A percentile compares a stretch with the other conserved stretches of the same genome.
phyloP scores from a whole-genome alignment of 108 stramenopile species.

The Tribonema minus region DNA sequence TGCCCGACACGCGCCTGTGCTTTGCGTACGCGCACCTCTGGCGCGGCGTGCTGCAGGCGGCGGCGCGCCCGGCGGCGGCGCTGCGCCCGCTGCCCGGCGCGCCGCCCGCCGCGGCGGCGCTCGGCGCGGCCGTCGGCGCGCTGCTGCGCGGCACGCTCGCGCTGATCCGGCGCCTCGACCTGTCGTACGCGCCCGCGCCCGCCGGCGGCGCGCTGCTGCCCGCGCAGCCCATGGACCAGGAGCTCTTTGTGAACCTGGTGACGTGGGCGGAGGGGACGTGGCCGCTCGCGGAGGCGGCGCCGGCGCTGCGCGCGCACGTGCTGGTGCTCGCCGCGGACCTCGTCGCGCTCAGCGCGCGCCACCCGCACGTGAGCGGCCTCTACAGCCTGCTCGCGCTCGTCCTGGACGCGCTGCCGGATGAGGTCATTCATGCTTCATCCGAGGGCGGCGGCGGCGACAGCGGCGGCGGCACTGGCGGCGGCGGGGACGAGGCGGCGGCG shows the following conservation, averaged over 20 bases:
- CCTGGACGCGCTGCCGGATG: neutral
- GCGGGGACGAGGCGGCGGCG: neutral
- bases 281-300: neutral
- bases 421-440: too few species aligned
- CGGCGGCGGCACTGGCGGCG: neutral
- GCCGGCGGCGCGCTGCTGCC: slow-evolving; percentile 1
- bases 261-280: neutral
- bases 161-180: slow-evolving; percentile 16
- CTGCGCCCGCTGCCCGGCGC: neutral
- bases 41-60: neutral
- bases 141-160: neutral
- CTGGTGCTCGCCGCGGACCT: neutral
- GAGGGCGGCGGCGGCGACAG: neutral
- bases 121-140: slow-evolving; percentile 2
- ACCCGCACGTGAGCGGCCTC: neutral
- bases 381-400: neutral
- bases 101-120: neutral
- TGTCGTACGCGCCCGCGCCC: neutral
- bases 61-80: neutral
- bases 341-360: neutral
- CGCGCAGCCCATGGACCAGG: slow-evolving; percentile 30
- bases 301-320: neutral
- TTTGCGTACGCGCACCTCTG: slow-evolving; percentile 28
- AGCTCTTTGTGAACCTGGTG: slow-evolving; percentile 42
- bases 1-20: slow-evolving; percentile 18